These are phyloP conservation scores for Pholiota microspora DNA, from an alignment of 768 basidiomycete species.

Conservation along the genomic window DNA sequence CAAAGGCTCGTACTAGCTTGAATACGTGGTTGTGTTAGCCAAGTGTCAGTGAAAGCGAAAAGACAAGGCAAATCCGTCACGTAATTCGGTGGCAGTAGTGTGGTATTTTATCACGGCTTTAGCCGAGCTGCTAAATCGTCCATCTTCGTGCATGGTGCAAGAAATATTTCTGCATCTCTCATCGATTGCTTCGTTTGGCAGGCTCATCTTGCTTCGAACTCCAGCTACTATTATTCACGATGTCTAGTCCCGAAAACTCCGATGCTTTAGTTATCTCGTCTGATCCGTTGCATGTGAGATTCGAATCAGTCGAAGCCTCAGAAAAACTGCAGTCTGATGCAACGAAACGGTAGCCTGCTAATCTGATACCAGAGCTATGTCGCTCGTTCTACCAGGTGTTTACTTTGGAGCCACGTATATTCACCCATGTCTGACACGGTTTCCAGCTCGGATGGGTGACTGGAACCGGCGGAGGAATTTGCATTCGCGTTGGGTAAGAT, in stretches of 20 bases:
- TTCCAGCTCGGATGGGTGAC: conserved; percentile 83
- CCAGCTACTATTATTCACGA: not conserved
- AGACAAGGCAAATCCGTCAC: not conserved
- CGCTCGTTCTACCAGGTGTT: conserved; percentile 67
- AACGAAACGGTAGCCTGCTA: conserved; percentile 72
- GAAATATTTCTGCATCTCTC: not conserved
- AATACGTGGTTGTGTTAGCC: not conserved
- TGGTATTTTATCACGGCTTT: conserved; percentile 2
- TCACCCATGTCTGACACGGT: not conserved
- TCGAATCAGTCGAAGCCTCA: not conserved
- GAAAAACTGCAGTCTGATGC: conserved; percentile 9
- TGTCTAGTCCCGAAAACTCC: conserved; percentile 8
- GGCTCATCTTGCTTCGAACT: not conserved
- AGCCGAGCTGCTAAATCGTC: not conserved
- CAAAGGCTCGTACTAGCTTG: not conserved
- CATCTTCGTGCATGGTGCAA: not conserved
- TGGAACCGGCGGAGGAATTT: conserved; percentile 82
- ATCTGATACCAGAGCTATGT: conserved; percentile 85
- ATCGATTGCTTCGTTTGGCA: conserved; percentile 1
- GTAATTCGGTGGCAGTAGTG: conserved; percentile 1
- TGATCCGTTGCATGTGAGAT: conserved; percentile 61
- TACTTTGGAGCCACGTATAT: conserved; percentile 2
- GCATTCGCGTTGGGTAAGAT: conserved; percentile 65
- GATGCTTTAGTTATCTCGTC: conserved; percentile 58
- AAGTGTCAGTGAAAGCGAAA: not conserved